Evolutionary conservation across 805 yeast species (phyloP), one percentile per base, ranked within the genome.

Genomic region (Myxozyma mucilagina): DNA sequence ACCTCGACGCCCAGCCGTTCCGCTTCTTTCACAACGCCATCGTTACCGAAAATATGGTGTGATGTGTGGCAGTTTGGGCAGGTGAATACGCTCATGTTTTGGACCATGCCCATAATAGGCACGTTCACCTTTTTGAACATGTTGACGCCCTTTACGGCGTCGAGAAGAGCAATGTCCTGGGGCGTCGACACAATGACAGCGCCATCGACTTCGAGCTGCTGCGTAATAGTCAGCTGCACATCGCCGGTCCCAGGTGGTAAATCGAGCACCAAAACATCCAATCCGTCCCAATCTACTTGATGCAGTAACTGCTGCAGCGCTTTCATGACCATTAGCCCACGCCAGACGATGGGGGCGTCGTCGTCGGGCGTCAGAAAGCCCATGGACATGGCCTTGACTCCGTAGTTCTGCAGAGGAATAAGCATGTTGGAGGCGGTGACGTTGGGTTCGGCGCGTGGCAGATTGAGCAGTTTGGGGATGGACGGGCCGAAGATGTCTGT

Each of bases 241-340:
- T 90, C 96, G 18, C 96, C 96, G 0, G 96, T 90, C 1, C 96
- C 96, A 0, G 96, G 96, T 0, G 96, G 96, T 88, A 90, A 82
- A 68, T 90, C 96, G 10, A 90, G 76, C 1, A 90, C 86, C 51
- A 90, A 75, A 24, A 84, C 79, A 70, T 90, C 96, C 47, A 89
- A 71, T 10, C 64, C 64, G 32, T 78, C 76, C 96, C 96, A 90
- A 48, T 84, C 82, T 0, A 90, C 96, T 57, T 90, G 96, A 68
- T 87, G 90, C 9, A 90, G 71, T n/a, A 90, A 78, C 69, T 90
- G 96, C 67, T 90, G 90, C 29, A 90, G 72, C 0, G 96, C 96
- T 72, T 90, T 90, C 84, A 87, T 90, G 20, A 90, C 92, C 84
- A 90, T 84, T 45, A 89, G 74, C 0, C 96, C 96, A 56, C 96